Evolutionary conservation across 2,329 filamentous ascomycete genomes (phyloP), one percentile per base, ranked within the genome.

Genomic region (Pseudogymnoascus sp.): DNA sequence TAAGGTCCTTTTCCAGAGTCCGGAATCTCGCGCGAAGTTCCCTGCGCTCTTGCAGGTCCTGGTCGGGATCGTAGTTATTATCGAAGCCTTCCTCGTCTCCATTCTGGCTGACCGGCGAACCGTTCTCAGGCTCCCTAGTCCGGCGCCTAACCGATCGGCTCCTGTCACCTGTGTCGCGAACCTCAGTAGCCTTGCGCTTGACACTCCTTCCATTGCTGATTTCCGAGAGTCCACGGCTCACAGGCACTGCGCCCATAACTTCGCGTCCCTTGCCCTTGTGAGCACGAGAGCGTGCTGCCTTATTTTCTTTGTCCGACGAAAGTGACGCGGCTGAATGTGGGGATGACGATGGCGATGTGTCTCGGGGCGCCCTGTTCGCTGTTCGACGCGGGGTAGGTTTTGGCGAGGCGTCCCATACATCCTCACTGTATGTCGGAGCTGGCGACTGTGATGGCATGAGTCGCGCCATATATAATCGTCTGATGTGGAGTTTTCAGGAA

Each of bases 41-140:
- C 24, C 93, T 83, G 42, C 91, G 85, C 74, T 92, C 84, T 47
- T 88, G 84, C 11, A 88, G 79, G 63, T 91, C 81, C 72, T 97
- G 93, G 65, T 96, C 87, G 0, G 92, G 93, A 71, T 97, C 89
- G 74, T 93, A 96, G 67, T 33, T 33, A 19, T 11, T 33, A 19
- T 83, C 68, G 63, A 73, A 68, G 14, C 71, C 71, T 19, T 73
- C 72, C 7, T 33, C 8, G 3, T 66, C 67, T 53, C 68, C 69
- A 7, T 53, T 53, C 6, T 53, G 47, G 26, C 47, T 53, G 26
- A 42, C 33, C 24, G 38, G 60, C 5, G 60, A 62, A 7, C 26
- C 37, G 38, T 24, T 42, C 38, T 42, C 40, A 2, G 40, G 60
- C 16, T 61, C 59, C 24, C 59, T 61, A 8, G 47, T 53, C n/a